Evolutionary conservation across 1,284 basidiomycete genomes (phyloP).

Genomic region (Leccinum fallax): DNA sequence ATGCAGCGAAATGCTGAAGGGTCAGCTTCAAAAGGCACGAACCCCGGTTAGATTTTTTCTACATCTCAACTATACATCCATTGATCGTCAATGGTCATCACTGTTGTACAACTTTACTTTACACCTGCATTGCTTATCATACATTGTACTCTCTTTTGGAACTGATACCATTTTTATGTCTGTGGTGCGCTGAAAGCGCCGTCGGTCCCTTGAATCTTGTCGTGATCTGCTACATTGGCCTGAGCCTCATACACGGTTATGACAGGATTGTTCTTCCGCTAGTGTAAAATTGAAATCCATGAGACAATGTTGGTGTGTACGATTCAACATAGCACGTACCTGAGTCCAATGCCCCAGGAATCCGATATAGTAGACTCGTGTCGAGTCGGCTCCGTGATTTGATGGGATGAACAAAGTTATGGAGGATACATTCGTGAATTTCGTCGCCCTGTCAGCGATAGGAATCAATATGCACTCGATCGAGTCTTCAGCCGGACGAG

Average conservation of each 20-base stretch:
- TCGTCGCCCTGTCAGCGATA: conserved; percentile 57
- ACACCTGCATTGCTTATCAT: conserved; percentile 15
- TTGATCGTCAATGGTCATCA: neutral
- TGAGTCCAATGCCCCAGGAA: conserved; percentile 80
- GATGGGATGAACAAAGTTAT: conserved; percentile 75
- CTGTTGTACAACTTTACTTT: conserved; percentile 14
- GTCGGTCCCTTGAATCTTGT: conserved; percentile 75
- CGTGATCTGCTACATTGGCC: conserved; percentile 78
- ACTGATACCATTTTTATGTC: conserved; percentile 18
- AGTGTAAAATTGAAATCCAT: conserved; percentile 5
- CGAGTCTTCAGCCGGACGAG: neutral
- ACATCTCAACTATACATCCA: neutral
- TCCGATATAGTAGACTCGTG: conserved; percentile 73
- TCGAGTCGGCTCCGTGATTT: conserved; percentile 71
- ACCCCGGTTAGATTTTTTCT: conserved; percentile 13
- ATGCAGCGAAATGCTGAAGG: conserved; percentile 54
- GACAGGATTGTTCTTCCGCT: conserved; percentile 70
- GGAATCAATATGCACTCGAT: conserved; percentile 1
- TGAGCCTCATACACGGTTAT: conserved; percentile 80
- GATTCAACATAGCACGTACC: conserved; percentile 42
- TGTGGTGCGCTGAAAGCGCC: conserved; percentile 50
- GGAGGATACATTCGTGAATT: conserved; percentile 74
- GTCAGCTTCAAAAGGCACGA: conserved; percentile 28
- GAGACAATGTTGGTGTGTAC: neutral
- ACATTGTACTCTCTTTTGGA: conserved; percentile 4